Evolutionary conservation across 2,329 filamentous ascomycete species (phyloP), one percentile per base, ranked within the genome.

Genomic region (Chaetomium strumarium): DNA sequence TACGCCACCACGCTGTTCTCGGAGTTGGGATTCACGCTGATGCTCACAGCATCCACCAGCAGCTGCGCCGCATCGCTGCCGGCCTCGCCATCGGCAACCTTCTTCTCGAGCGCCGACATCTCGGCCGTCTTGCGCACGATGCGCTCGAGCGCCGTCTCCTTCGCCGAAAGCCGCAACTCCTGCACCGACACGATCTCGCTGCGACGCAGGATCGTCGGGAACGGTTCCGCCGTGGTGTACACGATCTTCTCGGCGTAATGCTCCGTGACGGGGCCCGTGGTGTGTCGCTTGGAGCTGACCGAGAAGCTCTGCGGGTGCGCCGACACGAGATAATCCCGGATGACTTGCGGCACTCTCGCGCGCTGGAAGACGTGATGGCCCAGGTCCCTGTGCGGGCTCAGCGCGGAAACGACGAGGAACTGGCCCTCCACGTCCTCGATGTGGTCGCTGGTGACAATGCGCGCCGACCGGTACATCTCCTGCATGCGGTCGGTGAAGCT

Each of bases 401-500:
- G 81, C 8, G 87, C 77, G 36, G 83, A 92, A 52, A 97, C 83
- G 50, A 93, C 84, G 49, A 97, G 67, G 69, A 88, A 96, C 63
- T 97, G 92, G 12, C 92, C 92, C 69, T 97, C 92, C 1, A 92
- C 80, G 62, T 93, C 88, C 55, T 91, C 86, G 11, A 84, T 77
- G 47, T 83, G 75, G 29, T 83, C 83, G 7, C 78, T 77, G 3
- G 83, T 84, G 39, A 95, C 75, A 54, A 96, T 85, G 63, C 93
- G 87, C 3, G 92, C 91, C 2, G 86, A 76, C 3, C 91, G 92
- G 64, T 95, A 90, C 63, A 95, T 85, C 67, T 91, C 86, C 65
- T 95, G 91, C 81, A 97, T 89, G 46, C 89, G 86, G 66, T 96
- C 91, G 1, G 88, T 89, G 62, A 97, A 97, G 5, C 83, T 84